These are phyloP conservation scores for Pseudogymnoascus sp. DNA, from an alignment of 2,329 filamentous ascomycete genomes.

Conservation along the genomic window DNA sequence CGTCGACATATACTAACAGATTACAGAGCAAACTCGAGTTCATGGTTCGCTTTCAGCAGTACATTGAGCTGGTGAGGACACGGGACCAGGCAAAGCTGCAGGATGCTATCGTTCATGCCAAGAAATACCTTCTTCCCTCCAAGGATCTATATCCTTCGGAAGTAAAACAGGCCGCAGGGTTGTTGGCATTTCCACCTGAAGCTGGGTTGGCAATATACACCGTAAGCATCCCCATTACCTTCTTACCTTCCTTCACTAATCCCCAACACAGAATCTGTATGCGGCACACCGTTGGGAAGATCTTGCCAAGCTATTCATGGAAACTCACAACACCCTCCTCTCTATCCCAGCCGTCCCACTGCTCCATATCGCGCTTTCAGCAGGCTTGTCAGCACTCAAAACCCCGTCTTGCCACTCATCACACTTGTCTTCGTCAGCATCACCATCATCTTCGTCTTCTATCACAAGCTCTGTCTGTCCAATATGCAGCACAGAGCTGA, in stretches of 20 bases:
- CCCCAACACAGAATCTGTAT: constrained; percentile 56
- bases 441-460: constrained; percentile 26
- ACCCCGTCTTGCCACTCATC: constrained; percentile 82
- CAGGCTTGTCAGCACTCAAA: constrained; percentile 89
- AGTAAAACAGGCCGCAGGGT: constrained; percentile 66
- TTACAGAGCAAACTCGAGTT: constrained; percentile 76
- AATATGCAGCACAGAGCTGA: constrained; percentile 92
- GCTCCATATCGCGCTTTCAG: constrained; percentile 82
- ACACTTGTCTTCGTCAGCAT: constrained; percentile 21
- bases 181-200: constrained; percentile 67
- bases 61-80: constrained; percentile 78
- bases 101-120: constrained; percentile 76
- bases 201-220: constrained; percentile 51
- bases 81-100: constrained; percentile 55
- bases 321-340: constrained; percentile 80
- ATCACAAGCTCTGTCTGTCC: constrained; percentile 68
- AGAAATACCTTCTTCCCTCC: constrained; percentile 70
- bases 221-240: neutral
- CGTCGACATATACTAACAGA: neutral
- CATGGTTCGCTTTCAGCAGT: constrained; percentile 87
- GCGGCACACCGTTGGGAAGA: constrained; percentile 63
- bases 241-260: neutral
- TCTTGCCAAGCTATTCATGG: constrained; percentile 73
- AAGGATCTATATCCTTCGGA: constrained; percentile 60
- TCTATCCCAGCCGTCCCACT: constrained; percentile 75